These are phyloP conservation scores for Lizonia empirigonia DNA, from an alignment of 2,329 filamentous ascomycete species.

Conservation along the genomic window DNA sequence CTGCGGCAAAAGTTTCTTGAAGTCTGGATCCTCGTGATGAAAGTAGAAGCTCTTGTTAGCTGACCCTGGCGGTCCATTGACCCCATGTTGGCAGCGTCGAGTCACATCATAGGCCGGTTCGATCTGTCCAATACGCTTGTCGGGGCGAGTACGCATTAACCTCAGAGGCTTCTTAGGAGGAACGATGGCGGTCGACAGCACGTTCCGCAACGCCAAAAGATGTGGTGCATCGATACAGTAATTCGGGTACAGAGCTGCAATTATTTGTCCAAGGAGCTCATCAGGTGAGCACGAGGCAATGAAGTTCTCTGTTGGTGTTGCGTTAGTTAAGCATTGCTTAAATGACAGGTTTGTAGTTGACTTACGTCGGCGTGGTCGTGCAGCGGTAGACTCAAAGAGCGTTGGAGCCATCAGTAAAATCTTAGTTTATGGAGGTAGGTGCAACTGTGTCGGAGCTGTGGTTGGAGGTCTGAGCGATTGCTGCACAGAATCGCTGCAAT, in stretches of 20 bases:
- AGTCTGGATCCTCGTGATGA: conserved; percentile 7
- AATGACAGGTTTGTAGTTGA: not conserved
- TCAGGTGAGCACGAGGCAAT: conserved; percentile 7
- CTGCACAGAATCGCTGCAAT: not conserved
- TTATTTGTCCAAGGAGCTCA: conserved; percentile 3
- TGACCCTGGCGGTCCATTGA: conserved; percentile 8
- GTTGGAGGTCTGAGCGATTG: not conserved
- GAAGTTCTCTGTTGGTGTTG: not conserved
- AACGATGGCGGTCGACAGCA: not conserved
- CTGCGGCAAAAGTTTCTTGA: conserved; percentile 1
- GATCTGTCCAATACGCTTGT: conserved; percentile 9
- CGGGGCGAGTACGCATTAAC: conserved; percentile 11
- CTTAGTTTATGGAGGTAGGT: not conserved
- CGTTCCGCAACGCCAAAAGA: not conserved
- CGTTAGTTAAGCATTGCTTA: not conserved
- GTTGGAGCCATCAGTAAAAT: not conserved
- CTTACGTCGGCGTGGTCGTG: conserved; percentile 7
- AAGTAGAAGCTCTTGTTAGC: conserved; percentile 9
- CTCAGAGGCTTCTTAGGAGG: not conserved
- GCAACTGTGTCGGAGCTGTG: not conserved
- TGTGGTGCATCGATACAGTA: conserved; percentile 5
- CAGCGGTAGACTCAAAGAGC: not conserved
- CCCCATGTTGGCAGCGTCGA: not conserved
- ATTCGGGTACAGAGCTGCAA: not conserved
- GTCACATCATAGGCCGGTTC: not conserved